A percentile compares a stretch with the other conserved stretches of the same genome.
Conservation (phyloP, 148 eudicot species). For the Chenopodium formosanum region DNA sequence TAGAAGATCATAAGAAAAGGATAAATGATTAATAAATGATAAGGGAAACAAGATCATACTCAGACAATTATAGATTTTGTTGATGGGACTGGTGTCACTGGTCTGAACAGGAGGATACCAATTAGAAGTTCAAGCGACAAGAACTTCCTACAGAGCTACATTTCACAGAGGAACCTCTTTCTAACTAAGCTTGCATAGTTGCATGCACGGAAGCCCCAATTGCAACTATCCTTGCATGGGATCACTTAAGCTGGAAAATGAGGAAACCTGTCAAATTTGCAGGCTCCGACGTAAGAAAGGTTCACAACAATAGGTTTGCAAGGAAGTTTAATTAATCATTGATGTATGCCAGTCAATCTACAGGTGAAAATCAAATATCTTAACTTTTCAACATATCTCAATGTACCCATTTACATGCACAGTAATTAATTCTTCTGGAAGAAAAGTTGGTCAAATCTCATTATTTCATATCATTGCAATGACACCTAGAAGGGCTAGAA, state of each 20-base stretch:
- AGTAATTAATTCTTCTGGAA: neutral
- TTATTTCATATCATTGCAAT: neutral
- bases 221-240: slow-evolving; percentile 1
- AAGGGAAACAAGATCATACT: too few relatives aligned
- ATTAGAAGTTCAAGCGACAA: too few relatives aligned
- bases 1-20: too few relatives aligned
- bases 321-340: neutral
- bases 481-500: neutral
- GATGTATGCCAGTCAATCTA: too few relatives aligned
- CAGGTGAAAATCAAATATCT: too few relatives aligned
- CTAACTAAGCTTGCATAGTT: neutral
- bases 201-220: slow-evolving; percentile 2
- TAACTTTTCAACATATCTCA: neutral
- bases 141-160: neutral
- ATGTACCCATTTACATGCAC: neutral
- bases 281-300: slow-evolving; percentile 4
- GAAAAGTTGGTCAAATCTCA: neutral
- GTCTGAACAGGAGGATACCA: too few relatives aligned
- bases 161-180: slow-evolving; percentile 1
- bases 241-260: too few relatives aligned
- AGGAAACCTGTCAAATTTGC: too few relatives aligned
- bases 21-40: too few relatives aligned
- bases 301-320: neutral
- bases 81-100: too few relatives aligned
- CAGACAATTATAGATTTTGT: too few relatives aligned